Percentiles rank a stretch among this genome's conserved stretches.
Evolutionary conservation across 2,329 filamentous ascomycete species (phyloP).

Genomic region (Helminthosporium solani): DNA sequence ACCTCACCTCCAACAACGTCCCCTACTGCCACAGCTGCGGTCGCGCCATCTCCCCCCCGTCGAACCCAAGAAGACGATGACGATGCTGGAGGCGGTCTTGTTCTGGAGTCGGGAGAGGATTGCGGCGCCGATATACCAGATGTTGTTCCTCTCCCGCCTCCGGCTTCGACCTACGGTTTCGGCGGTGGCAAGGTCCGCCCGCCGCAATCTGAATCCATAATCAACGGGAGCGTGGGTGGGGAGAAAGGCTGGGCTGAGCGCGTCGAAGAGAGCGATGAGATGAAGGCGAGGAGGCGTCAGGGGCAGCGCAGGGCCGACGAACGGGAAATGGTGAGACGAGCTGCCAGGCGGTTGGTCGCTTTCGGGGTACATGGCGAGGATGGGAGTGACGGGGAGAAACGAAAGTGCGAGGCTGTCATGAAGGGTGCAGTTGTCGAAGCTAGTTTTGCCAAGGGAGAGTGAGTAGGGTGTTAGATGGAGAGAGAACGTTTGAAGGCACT

Average conservation of each 20-base stretch:
- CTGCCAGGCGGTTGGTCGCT: slow-evolving; percentile 61
- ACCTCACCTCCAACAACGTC: slow-evolving; percentile 52
- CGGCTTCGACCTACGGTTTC: slow-evolving; percentile 27
- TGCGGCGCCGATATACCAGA: slow-evolving; percentile 10
- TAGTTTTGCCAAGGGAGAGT: slow-evolving; percentile 62
- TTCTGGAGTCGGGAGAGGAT: no score
- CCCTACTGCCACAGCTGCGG: slow-evolving; percentile 61
- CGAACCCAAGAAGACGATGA: slow-evolving; percentile 21
- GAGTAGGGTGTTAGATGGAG: slow-evolving; percentile 62
- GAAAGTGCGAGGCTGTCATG: slow-evolving; percentile 62
- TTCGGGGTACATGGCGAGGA: slow-evolving; percentile 51
- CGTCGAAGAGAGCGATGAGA: slow-evolving; percentile 54
- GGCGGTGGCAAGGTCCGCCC: slow-evolving; percentile 41
- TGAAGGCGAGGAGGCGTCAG: slow-evolving; percentile 51
- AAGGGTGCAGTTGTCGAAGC: slow-evolving; percentile 59
- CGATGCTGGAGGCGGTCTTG: no score
- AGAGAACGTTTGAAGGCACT: slow-evolving; percentile 36
- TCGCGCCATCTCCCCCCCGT: slow-evolving; percentile 52
- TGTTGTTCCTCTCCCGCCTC: background rate
- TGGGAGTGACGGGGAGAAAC: slow-evolving; percentile 26
- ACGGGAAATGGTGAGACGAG: slow-evolving; percentile 62
- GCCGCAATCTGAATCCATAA: slow-evolving; percentile 49
- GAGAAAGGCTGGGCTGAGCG: slow-evolving; percentile 58
- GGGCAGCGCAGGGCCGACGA: slow-evolving; percentile 52
- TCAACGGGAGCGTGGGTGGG: slow-evolving; percentile 59